Conservation (phyloP, 202 grass and related monocot genomes). For the Thinopyrum obtusiflorum region DNA sequence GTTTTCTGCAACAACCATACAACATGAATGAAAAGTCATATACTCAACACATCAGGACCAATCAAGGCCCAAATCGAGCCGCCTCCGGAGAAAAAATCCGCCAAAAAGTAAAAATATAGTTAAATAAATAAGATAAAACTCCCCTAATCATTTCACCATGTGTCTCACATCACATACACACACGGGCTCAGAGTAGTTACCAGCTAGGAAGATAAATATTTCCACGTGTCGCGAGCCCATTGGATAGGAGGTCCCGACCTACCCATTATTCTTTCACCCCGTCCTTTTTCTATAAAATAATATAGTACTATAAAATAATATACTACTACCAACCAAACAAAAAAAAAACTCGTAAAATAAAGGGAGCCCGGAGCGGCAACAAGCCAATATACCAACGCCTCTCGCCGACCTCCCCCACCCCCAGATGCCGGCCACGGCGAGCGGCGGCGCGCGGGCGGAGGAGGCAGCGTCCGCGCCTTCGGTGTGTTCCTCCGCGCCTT, state of each 20-base stretch:
- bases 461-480: not conserved
- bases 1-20: not conserved
- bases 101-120: not conserved
- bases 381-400: constrained; percentile 27
- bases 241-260: not conserved
- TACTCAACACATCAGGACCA: not conserved
- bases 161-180: constrained; percentile 19
- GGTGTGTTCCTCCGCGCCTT: not conserved
- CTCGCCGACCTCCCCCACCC: constrained; percentile 6
- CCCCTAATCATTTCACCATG: constrained; percentile 28
- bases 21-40: not conserved
- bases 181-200: not conserved
- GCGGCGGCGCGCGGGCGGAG: constrained; percentile 43
- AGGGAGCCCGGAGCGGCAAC: constrained; percentile 1
- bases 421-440: constrained; percentile 60
- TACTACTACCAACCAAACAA: constrained; percentile 12
- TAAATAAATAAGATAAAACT: not conserved
- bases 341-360: constrained; percentile 15
- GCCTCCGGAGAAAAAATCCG: not conserved
- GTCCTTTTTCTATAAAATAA: constrained; percentile 16
- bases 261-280: constrained; percentile 12
- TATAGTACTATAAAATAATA: no score
- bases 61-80: not conserved
- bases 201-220: not conserved
- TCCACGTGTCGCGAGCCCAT: constrained; percentile 13